Evolutionary conservation across 768 basidiomycete genomes (phyloP).

Genomic region (Tricholomella constricta): DNA sequence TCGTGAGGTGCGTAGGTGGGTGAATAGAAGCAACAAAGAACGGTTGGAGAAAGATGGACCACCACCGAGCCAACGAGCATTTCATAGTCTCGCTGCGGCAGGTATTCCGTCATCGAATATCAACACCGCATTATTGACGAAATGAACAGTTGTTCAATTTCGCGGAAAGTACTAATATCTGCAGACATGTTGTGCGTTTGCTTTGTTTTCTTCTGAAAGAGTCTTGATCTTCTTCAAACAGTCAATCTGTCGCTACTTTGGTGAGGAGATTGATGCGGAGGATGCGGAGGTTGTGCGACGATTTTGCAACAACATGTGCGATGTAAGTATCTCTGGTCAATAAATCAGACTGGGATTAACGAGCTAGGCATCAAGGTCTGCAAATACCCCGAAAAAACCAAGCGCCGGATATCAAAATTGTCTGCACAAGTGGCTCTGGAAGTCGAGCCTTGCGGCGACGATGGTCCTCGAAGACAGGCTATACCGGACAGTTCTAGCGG

Average conservation of each 20-base stretch:
- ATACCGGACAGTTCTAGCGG: neutral
- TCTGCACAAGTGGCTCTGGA: conserved; percentile 34
- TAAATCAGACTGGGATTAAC: neutral
- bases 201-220: neutral
- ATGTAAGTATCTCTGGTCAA: conserved; percentile 48
- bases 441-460: conserved; percentile 23
- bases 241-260: conserved; percentile 82
- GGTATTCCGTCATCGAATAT: conserved; percentile 15
- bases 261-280: conserved; percentile 58
- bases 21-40: conserved; percentile 46
- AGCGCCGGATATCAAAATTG: conserved; percentile 48
- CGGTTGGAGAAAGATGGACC: conserved; percentile 55
- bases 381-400: conserved; percentile 73
- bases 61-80: conserved; percentile 66
- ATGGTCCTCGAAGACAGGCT: neutral
- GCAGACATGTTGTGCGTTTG: conserved; percentile 69
- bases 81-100: conserved; percentile 66
- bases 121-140: neutral
- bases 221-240: conserved; percentile 24
- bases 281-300: conserved; percentile 44
- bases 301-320: conserved; percentile 80
- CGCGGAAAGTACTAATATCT: conserved; percentile 59
- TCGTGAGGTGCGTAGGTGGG: conserved; percentile 52
- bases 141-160: conserved; percentile 40
- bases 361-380: conserved; percentile 54